A percentile compares a stretch with the other conserved stretches of the same genome.
Evolutionary conservation across 192 early-diverging fungal species (phyloP).

Genomic region (Gonapodya sp.): DNA sequence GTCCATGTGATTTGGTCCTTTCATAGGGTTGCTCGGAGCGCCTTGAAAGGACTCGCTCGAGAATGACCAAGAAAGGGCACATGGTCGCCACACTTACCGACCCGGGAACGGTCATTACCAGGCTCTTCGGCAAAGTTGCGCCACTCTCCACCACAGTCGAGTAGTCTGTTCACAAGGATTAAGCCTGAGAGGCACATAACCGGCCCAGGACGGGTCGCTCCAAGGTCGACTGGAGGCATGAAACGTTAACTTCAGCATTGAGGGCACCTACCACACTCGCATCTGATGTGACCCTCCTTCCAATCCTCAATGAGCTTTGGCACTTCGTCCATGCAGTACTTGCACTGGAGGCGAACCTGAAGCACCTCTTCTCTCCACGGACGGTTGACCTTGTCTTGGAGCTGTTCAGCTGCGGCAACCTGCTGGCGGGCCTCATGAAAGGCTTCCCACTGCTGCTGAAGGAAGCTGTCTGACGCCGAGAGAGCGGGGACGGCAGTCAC

Average conservation of each 20-base stretch:
- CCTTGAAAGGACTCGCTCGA: not conserved
- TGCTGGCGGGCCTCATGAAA: not conserved
- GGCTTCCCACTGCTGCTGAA: not conserved
- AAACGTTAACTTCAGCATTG: not conserved
- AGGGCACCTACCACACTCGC: not conserved
- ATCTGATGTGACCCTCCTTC: not conserved
- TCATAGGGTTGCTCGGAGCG: not conserved
- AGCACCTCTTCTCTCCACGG: not conserved
- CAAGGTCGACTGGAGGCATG: no score
- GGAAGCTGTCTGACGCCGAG: not conserved
- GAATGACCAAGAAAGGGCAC: not conserved
- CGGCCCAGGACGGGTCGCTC: not conserved
- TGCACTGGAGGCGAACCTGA: not conserved
- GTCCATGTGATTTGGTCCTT: not conserved
- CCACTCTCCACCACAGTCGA: not conserved
- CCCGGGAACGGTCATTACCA: not conserved
- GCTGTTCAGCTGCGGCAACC: not conserved
- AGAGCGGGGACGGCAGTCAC: not conserved
- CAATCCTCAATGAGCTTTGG: not conserved
- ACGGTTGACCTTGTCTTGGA: not conserved
- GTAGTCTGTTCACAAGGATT: not conserved
- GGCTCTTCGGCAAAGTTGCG: not conserved
- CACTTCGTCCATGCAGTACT: not conserved
- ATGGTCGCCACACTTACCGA: not conserved
- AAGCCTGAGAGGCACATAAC: not conserved